Conservation (phyloP, 78 protist species). For the Polysphondylium violaceum region DNA sequence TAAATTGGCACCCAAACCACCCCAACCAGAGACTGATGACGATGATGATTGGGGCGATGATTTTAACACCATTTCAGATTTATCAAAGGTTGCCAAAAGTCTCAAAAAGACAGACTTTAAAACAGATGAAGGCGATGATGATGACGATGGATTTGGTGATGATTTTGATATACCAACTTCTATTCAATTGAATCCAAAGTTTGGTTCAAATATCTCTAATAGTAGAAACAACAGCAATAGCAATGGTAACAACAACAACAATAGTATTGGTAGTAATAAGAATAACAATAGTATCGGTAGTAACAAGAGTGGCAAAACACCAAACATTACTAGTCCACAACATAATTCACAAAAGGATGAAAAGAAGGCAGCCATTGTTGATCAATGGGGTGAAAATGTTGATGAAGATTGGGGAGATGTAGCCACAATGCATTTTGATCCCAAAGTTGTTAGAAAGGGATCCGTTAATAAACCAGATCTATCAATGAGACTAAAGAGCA, state of each 20-base stretch:
- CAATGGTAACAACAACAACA: background rate
- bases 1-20: conserved; percentile 22
- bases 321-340: background rate
- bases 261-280: background rate
- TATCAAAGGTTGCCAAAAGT: conserved; percentile 12
- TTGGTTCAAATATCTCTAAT: conserved; percentile 17
- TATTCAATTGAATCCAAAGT: conserved; percentile 40
- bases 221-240: background rate
- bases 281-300: background rate
- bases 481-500: conserved; percentile 40
- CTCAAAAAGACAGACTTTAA: too few relatives aligned
- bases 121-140: conserved; percentile 29
- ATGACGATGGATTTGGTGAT: conserved; percentile 31
- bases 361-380: too few relatives aligned
- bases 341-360: background rate
- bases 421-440: conserved; percentile 46
- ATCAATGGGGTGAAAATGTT: conserved; percentile 76
- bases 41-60: conserved; percentile 82
- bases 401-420: conserved; percentile 79
- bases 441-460: conserved; percentile 61
- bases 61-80: conserved; percentile 75
- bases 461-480: conserved; percentile 72
- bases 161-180: conserved; percentile 47
- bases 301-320: background rate
- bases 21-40: conserved; percentile 23